Evolutionary conservation across 306 rosid species (phyloP).

Genomic region (Cucumis sativus): DNA sequence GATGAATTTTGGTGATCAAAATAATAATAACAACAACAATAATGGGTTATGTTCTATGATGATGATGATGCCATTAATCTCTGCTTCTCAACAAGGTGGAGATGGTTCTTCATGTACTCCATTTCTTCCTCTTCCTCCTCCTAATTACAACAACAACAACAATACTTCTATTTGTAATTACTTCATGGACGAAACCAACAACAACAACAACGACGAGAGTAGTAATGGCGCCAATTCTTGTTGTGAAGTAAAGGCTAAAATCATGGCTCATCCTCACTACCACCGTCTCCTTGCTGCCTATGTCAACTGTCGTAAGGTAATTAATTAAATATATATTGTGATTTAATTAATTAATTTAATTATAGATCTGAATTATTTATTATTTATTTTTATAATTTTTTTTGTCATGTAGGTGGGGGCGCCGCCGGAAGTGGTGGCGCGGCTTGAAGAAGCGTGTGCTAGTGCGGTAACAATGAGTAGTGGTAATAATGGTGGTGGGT

Average conservation of each 20-base stretch:
- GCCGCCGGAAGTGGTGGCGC: constrained; percentile 64
- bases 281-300: constrained; percentile 82
- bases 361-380: neutral
- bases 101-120: constrained; percentile 18
- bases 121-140: constrained; percentile 20
- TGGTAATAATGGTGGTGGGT: constrained; percentile 24
- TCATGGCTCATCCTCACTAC: constrained; percentile 97
- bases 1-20: constrained; percentile 59
- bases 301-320: constrained; percentile 90
- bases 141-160: constrained; percentile 8
- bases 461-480: constrained; percentile 40
- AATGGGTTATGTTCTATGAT: constrained; percentile 49
- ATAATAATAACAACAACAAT: constrained; percentile 6
- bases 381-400: neutral
- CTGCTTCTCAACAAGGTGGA: constrained; percentile 11
- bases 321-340: no score
- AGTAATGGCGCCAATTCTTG: constrained; percentile 14
- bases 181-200: constrained; percentile 44
- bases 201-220: constrained; percentile 2
- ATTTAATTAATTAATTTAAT: no score
- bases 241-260: constrained; percentile 59
- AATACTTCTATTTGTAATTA: constrained; percentile 20
- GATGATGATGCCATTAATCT: constrained; percentile 72
- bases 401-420: constrained; percentile 60
- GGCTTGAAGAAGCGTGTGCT: constrained; percentile 69